Percentiles rank a stretch among this genome's conserved stretches.
These are phyloP conservation scores for Trametes punicea DNA, from an alignment of 768 basidiomycete species.

Conservation along the genomic window DNA sequence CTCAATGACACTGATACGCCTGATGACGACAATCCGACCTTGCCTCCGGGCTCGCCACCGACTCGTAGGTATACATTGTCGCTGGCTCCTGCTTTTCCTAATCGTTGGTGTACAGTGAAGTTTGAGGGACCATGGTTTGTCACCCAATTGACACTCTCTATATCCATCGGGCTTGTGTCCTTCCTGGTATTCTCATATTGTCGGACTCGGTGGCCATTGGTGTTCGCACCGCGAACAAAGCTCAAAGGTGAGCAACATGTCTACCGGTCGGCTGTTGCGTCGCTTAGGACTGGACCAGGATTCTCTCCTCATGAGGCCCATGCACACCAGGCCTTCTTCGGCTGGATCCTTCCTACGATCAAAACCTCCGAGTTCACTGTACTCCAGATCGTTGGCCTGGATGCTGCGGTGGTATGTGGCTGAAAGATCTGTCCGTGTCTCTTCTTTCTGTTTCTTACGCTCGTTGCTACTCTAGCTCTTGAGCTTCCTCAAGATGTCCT, in stretches of 20 bases:
- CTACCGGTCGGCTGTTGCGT: too few relatives aligned
- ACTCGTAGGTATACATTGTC: slow-evolving; percentile 43
- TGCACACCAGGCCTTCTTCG: slow-evolving; percentile 82
- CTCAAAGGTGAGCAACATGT: slow-evolving; percentile 70
- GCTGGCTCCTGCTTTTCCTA: not conserved
- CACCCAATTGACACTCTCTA: slow-evolving; percentile 81
- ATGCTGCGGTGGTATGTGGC: slow-evolving; percentile 86
- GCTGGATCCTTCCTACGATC: slow-evolving; percentile 94
- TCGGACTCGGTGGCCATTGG: slow-evolving; percentile 81
- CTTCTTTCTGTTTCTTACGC: not conserved
- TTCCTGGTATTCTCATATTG: slow-evolving; percentile 89
- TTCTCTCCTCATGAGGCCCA: slow-evolving; percentile 95
- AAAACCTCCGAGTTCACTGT: slow-evolving; percentile 89
- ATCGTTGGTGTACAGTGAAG: slow-evolving; percentile 44
- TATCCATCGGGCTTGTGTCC: slow-evolving; percentile 69
- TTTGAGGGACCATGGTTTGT: slow-evolving; percentile 96
- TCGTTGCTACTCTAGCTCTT: slow-evolving; percentile 57
- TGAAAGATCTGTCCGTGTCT: not conserved
- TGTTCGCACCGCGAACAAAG: slow-evolving; percentile 92
- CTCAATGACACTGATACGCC: slow-evolving; percentile 7
- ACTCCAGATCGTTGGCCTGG: slow-evolving; percentile 92
- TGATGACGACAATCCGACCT: slow-evolving; percentile 9
- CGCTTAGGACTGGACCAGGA: slow-evolving; percentile 40
- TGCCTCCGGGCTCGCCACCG: slow-evolving; percentile 62
- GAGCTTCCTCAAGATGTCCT: slow-evolving; percentile 94